Base-by-base conservation (phyloP, 2,329 filamentous ascomycete genomes). In the Bipolaris victoriae region DNA sequence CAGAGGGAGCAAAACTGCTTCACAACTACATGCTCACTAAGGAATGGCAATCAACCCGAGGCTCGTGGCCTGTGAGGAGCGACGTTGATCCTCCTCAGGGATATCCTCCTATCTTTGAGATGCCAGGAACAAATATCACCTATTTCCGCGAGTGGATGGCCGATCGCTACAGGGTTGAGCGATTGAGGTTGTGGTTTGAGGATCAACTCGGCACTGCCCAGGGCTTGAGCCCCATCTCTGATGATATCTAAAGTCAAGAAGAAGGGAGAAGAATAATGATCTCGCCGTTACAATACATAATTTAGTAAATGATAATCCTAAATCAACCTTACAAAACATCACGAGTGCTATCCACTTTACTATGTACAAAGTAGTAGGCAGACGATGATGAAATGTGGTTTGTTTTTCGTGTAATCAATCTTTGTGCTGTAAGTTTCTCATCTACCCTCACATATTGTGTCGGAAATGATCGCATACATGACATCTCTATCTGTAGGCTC, bases 1-100 rank as follows among this genome's bases (percentile, higher is more conserved):
- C 81, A 0, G 81, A 84, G 66, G 77, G 77, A 35, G 80, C 83
- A 22, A 84, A 83, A 72, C 70, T 84, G 26, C 75, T 84, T 13
- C 76, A 81, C 61, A 80, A 76, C 64, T 84, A 68, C 63, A 55
- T 84, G 5, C 66, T 83, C 11, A 80, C 74, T 51, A 54, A 69
- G 2, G 80, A 81, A 53, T 76, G 60, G 46, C 80, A 82, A 64
- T 7, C 45, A 36, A 45, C 55, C 0, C 56, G 51, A 2, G 71
- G 71, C 2, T 69, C 61, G 13, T 76, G 77, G 78, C 74, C 72
- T 16, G 74, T 77, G 1, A 71, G 78, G 6, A 62, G 53, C 2
- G 79, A 81, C 61, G 33, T 47, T 18, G 26, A 35, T 7, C 44
- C 70, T 0, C 75, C 77, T 0, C 50, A 55, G 0, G 74, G 69